phyloP scores from a whole-genome alignment of 2,329 filamentous ascomycete species.

The Xylariaceae sp. region DNA sequence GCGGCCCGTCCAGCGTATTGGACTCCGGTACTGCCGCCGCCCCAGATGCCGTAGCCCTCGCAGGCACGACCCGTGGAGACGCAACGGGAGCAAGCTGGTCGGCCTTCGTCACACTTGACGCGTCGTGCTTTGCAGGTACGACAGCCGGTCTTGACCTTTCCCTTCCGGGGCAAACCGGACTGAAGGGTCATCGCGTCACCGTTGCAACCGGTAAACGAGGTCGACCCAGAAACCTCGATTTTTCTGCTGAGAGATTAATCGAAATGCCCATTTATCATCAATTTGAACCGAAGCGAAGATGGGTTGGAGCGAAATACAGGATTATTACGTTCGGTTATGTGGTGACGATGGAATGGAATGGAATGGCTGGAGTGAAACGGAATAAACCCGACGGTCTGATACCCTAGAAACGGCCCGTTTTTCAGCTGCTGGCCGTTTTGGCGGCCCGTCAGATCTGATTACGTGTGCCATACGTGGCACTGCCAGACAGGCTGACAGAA shows the following conservation, averaged over 20 bases:
- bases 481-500: too few relatives aligned
- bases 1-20: slow-evolving; percentile 20
- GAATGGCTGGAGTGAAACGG: neutral
- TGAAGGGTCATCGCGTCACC: neutral
- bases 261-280: neutral
- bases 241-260: neutral
- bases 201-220: too few relatives aligned
- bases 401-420: too few relatives aligned
- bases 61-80: slow-evolving; percentile 28
- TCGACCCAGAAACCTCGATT: neutral
- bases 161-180: neutral
- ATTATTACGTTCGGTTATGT: too few relatives aligned
- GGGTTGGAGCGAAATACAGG: too few relatives aligned
- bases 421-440: neutral
- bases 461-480: too few relatives aligned
- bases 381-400: too few relatives aligned
- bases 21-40: slow-evolving; percentile 24
- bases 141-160: slow-evolving; percentile 27
- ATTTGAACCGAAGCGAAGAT: neutral
- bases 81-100: slow-evolving; percentile 27
- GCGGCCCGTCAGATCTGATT: neutral
- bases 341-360: too few relatives aligned
- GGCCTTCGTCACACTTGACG: slow-evolving; percentile 31
- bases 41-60: slow-evolving; percentile 31
- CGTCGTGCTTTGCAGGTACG: slow-evolving; percentile 30